These are phyloP conservation scores for Aspergillus novoparasiticus DNA, from an alignment of 2,329 filamentous ascomycete species.

Conservation along the genomic window DNA sequence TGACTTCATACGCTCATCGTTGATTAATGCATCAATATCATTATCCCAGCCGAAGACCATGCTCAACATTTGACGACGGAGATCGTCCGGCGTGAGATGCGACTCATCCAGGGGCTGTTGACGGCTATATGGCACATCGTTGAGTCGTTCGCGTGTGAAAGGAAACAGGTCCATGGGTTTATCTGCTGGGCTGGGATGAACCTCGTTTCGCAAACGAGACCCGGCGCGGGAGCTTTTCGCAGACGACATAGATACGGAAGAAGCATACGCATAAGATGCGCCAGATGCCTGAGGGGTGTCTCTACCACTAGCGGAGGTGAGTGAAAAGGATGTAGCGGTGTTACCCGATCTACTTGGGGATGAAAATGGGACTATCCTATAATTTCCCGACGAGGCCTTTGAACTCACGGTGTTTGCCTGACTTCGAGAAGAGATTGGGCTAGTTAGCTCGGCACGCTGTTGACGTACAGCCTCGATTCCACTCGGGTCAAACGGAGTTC, in stretches of 20 bases:
- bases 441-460: constrained; percentile 67
- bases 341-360: constrained; percentile 45
- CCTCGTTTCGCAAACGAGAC: constrained; percentile 78
- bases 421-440: constrained; percentile 64
- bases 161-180: constrained; percentile 80
- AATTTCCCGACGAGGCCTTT: constrained; percentile 54
- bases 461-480: constrained; percentile 62
- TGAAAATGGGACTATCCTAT: constrained; percentile 41
- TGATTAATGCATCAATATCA: constrained; percentile 77
- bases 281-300: constrained; percentile 40
- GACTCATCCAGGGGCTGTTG: constrained; percentile 61
- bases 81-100: constrained; percentile 70
- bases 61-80: constrained; percentile 86
- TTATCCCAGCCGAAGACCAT: constrained; percentile 95
- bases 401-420: constrained; percentile 66
- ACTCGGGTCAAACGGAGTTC: constrained; percentile 72
- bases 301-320: constrained; percentile 37
- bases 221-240: constrained; percentile 47
- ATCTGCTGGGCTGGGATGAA: constrained; percentile 76
- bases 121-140: constrained; percentile 79
- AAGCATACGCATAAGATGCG: constrained; percentile 47
- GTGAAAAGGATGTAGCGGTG: constrained; percentile 50
- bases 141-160: constrained; percentile 76
- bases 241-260: constrained; percentile 52
- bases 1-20: constrained; percentile 68